These are phyloP conservation scores for Blastobotrys proliferans DNA, from an alignment of 1,139 yeast genomes.

Conservation along the genomic window DNA sequence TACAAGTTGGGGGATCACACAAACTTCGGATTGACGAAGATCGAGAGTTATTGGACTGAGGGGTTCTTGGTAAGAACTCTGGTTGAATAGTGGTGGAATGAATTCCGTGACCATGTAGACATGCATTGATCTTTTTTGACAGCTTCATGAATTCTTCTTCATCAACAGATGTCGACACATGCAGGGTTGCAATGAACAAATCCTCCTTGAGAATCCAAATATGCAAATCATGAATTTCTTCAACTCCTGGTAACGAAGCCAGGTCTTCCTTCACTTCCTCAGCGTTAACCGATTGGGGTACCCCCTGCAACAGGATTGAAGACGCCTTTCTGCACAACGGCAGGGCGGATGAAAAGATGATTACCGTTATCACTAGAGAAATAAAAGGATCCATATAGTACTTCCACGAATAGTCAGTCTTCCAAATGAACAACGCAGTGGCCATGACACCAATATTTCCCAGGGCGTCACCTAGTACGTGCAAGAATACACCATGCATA, in stretches of 20 bases:
- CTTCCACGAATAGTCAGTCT: conserved; percentile 84
- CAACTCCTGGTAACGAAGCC: conserved; percentile 60
- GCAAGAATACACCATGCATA: conserved; percentile 96
- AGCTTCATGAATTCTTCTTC: conserved; percentile 67
- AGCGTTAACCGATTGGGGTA: conserved; percentile 78
- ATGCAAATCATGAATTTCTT: conserved; percentile 90
- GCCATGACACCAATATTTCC: conserved; percentile 92
- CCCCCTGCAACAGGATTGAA: conserved; percentile 84
- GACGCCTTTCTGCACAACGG: conserved; percentile 87
- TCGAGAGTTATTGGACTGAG: background rate
- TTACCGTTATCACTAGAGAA: conserved; percentile 78
- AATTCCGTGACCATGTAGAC: conserved; percentile 79
- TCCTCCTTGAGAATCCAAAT: conserved; percentile 95
- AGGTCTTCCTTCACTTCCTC: conserved; percentile 70
- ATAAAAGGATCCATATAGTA: conserved; percentile 82
- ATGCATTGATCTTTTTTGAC: conserved; percentile 71
- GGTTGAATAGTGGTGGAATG: conserved; percentile 97
- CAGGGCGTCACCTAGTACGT: conserved; percentile 92
- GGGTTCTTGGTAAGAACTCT: conserved; percentile 46
- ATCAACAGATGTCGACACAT: conserved; percentile 63
- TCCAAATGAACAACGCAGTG: conserved; percentile 91
- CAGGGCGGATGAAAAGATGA: conserved; percentile 85
- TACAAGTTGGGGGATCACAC: conserved; percentile 4
- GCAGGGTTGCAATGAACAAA: conserved; percentile 82
- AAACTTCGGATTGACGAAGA: conserved; percentile 2